Percentiles rank a stretch among this genome's conserved stretches.
Evolutionary conservation across 768 basidiomycete genomes (phyloP).

Genomic region (Lactarius tabidus): DNA sequence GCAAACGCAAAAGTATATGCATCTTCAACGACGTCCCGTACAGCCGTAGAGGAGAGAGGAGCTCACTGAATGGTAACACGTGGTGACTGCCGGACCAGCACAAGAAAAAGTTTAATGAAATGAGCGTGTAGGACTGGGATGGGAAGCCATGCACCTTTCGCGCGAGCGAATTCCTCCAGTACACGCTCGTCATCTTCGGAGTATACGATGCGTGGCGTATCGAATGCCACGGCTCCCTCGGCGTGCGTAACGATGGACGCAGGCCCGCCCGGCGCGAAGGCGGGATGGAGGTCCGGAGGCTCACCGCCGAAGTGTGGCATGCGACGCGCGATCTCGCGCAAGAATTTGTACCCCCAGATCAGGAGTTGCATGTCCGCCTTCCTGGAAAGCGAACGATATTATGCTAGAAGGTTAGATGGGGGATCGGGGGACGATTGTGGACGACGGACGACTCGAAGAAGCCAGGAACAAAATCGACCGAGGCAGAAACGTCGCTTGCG

Average conservation of each 20-base stretch:
- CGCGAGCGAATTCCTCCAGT: constrained; percentile 32
- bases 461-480: constrained; percentile 29
- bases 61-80: constrained; percentile 35
- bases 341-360: constrained; percentile 51
- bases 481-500: constrained; percentile 24
- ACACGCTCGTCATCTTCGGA: constrained; percentile 36
- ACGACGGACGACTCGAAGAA: constrained; percentile 26
- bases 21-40: not conserved
- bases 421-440: not conserved
- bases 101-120: too few relatives aligned
- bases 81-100: constrained; percentile 30
- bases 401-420: too few relatives aligned
- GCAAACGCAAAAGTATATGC: not conserved
- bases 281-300: constrained; percentile 29
- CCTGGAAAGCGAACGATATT: constrained; percentile 16
- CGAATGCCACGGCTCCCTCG: constrained; percentile 28
- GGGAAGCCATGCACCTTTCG: constrained; percentile 3
- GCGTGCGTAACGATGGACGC: constrained; percentile 26
- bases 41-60: not conserved
- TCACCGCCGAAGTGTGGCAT: constrained; percentile 43
- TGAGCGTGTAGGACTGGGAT: too few relatives aligned
- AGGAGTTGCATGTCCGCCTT: constrained; percentile 39
- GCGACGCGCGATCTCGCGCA: constrained; percentile 51
- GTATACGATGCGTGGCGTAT: constrained; percentile 33
- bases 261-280: constrained; percentile 31